Conservation (phyloP, 495 filamentous ascomycete species). For the Margaritispora aquatica region DNA sequence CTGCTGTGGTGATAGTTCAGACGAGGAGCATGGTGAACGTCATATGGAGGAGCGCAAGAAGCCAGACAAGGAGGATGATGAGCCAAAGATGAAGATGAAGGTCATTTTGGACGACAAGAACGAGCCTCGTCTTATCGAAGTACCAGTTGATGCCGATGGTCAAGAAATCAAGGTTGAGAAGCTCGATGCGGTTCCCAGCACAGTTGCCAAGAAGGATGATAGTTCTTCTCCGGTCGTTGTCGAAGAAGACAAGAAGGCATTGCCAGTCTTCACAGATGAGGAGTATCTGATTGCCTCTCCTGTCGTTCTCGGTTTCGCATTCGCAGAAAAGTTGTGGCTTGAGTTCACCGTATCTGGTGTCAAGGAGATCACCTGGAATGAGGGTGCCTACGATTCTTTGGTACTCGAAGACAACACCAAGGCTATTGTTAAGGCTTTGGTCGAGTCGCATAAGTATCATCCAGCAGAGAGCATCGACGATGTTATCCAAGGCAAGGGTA, state of each 20-base stretch:
- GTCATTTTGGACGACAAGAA: constrained; percentile 59
- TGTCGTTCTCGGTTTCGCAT: constrained; percentile 88
- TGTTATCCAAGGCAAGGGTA: constrained; percentile 73
- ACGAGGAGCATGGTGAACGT: constrained; percentile 7
- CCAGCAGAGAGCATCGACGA: constrained; percentile 79
- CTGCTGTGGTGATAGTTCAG: constrained; percentile 30
- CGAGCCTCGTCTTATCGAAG: constrained; percentile 48
- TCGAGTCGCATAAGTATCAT: constrained; percentile 74
- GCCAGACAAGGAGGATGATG: constrained; percentile 41
- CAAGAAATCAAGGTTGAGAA: constrained; percentile 61
- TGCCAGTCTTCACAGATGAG: constrained; percentile 67
- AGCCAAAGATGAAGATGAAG: constrained; percentile 57
- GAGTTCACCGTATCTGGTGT: constrained; percentile 83
- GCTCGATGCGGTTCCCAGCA: constrained; percentile 47
- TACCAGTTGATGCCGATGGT: constrained; percentile 55
- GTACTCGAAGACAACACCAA: constrained; percentile 73
- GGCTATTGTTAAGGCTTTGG: constrained; percentile 72
- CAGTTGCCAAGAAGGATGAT: constrained; percentile 28
- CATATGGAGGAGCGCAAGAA: constrained; percentile 15
- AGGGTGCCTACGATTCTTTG: constrained; percentile 71
- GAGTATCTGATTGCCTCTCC: constrained; percentile 88
- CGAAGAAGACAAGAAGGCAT: constrained; percentile 30
- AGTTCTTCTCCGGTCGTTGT: constrained; percentile 9
- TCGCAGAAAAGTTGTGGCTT: constrained; percentile 86
- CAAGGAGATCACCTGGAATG: constrained; percentile 77